Base-by-base conservation (phyloP, 257 asterid genomes). In the Plectranthus barbatus region DNA sequence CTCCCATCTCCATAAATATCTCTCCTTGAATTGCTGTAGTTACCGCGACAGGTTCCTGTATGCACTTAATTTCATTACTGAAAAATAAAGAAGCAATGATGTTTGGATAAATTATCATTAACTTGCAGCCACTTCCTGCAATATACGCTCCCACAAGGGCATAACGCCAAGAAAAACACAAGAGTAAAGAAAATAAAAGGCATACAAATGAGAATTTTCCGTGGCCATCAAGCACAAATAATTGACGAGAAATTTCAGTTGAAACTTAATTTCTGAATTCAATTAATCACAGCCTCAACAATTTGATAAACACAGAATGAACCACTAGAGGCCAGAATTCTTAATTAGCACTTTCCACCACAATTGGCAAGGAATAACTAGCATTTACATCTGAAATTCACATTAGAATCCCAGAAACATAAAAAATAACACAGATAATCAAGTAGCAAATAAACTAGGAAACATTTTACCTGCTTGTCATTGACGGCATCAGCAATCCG, bases 21-120 rank as follows among this genome's bases (percentile, higher is more conserved):
- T 91, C 98, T 72, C 81, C 96, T 76, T 91, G 98, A 49, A 88
- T 86, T 40, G 75, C 72, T 44, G 95, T 91, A 50, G 94, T 88
- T 52, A 83, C 83, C 48, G 96, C 94, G 9, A 91, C 92, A 74
- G 95, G 87, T 72, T 91, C 96, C 94, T 91, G 83, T 56, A 67
- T 9, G 58, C 33, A 54, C 63, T 20, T 33, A 31, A 44, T 12
- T 40, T 56, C 68, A 53, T 42, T 48, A 7, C 31, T 19, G 24
- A 39, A 9, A 46, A 34, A 57, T 21, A 55, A 56, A 50, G 11
- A 33, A 40, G 24, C 14, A 42, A 69, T 24, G 8, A 7, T 11
- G 9, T 9, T n/a, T 12, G 45, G 24, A 41, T 14, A 47, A 21
- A 34, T 33, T 34, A 64, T 50, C 56, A 24, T 15, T n/a, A 9